phyloP scores from a whole-genome alignment of 371 early-diverging fungal genomes.

The Mucor ambiguus region DNA sequence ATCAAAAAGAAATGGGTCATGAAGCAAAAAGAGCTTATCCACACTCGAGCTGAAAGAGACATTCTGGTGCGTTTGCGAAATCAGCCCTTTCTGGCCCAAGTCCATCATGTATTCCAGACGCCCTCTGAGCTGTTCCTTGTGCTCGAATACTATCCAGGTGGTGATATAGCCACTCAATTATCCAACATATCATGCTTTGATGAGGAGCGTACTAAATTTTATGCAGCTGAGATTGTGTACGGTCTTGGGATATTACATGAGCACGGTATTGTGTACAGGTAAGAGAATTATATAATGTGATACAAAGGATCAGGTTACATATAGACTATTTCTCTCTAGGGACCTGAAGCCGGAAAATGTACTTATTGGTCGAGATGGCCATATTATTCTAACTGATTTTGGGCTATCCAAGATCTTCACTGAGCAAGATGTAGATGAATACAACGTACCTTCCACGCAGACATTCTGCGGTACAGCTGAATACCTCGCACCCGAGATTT shows the following conservation, averaged over 20 bases:
- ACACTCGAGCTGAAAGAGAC: conserved; percentile 72
- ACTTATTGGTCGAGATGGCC: conserved; percentile 77
- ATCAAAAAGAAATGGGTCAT: conserved; percentile 71
- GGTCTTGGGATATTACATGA: conserved; percentile 86
- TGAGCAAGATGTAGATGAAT: conserved; percentile 25
- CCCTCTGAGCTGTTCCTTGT: conserved; percentile 75
- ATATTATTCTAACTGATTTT: conserved; percentile 87
- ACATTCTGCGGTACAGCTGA: conserved; percentile 97
- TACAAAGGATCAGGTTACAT: neutral
- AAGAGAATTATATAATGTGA: neutral
- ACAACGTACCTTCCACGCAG: conserved; percentile 57
- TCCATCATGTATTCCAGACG: conserved; percentile 77
- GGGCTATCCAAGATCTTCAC: conserved; percentile 77
- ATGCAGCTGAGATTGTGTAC: conserved; percentile 86
- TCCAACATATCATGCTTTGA: conserved; percentile 67
- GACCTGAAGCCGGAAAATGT: conserved; percentile 89
- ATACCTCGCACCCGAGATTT: conserved; percentile 90
- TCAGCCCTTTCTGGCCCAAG: conserved; percentile 72
- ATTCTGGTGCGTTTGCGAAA: conserved; percentile 63
- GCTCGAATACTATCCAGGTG: conserved; percentile 80
- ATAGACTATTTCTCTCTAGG: conserved; percentile 19
- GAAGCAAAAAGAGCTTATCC: conserved; percentile 61
- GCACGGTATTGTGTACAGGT: conserved; percentile 79
- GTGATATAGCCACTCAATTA: conserved; percentile 88
- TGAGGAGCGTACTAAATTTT: conserved; percentile 75